A percentile compares a stretch with the other conserved stretches of the same genome.
These are phyloP conservation scores for Oryza glaberrima DNA, from an alignment of 176 grass and related monocot species.

Conservation along the genomic window DNA sequence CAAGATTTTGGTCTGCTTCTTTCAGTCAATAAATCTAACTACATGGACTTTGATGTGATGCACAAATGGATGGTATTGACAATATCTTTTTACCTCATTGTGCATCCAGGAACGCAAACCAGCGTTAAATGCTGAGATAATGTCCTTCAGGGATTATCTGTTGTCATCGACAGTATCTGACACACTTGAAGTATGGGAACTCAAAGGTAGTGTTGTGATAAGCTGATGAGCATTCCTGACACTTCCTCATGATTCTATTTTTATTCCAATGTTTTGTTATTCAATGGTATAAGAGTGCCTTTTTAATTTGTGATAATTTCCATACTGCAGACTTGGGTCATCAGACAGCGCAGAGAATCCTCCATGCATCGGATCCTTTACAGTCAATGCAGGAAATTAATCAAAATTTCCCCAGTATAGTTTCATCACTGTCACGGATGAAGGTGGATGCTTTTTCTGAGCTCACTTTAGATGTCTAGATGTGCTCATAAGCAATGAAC, in stretches of 20 bases:
- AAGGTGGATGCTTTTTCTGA: conserved; percentile 61
- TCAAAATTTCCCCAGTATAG: conserved; percentile 98
- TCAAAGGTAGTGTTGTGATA: conserved; percentile 71
- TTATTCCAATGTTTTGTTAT: background rate
- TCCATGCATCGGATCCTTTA: conserved; percentile 95
- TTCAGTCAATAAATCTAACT: conserved; percentile 35
- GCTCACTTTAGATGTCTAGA: conserved; percentile 22
- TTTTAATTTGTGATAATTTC: conserved; percentile 41
- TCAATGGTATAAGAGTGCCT: conserved; percentile 9
- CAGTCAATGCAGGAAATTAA: conserved; percentile 99
- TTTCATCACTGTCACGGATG: conserved; percentile 96
- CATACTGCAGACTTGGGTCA: conserved; percentile 85
- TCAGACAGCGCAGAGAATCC: conserved; percentile 90
- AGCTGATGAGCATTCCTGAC: background rate
- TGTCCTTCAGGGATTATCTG: conserved; percentile 89
- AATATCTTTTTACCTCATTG: conserved; percentile 20
- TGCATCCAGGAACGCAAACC: conserved; percentile 85
- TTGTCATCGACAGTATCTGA: conserved; percentile 91
- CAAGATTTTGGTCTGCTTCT: conserved; percentile 85
- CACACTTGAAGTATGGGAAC: conserved; percentile 98
- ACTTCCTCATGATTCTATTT: conserved; percentile 31
- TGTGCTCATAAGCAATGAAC: background rate
- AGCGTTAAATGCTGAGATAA: conserved; percentile 77
- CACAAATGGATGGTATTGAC: conserved; percentile 32
- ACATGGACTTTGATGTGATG: conserved; percentile 10